Evolutionary conservation across 352 stramenopile species (phyloP).

Genomic region (Phytopythium kandeliae): DNA sequence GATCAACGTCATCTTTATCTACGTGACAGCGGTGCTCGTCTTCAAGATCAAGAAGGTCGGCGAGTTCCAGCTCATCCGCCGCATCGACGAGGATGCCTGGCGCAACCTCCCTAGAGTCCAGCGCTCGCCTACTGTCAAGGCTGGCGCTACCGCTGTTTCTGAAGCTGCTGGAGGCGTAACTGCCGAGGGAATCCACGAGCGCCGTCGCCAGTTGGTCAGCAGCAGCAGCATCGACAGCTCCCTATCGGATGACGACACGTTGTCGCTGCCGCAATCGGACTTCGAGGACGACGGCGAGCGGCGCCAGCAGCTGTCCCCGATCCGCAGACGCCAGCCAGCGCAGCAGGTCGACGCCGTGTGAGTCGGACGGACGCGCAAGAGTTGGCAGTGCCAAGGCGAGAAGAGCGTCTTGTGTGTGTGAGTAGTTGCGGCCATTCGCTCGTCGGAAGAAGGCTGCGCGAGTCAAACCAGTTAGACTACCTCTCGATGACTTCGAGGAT

Average conservation of each 20-base stretch:
- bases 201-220: conserved; percentile 24
- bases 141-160: not conserved
- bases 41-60: conserved; percentile 88
- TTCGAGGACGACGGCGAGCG: conserved; percentile 9
- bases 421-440: no score
- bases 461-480: conserved; percentile 1
- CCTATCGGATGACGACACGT: conserved; percentile 6
- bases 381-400: not conserved
- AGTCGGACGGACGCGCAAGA: not conserved
- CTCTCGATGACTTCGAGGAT: conserved; percentile 26
- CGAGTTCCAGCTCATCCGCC: conserved; percentile 79
- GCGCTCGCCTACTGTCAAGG: conserved; percentile 38
- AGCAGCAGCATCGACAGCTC: conserved; percentile 39
- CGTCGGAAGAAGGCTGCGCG: not conserved
- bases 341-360: conserved; percentile 25
- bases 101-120: conserved; percentile 72
- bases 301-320: conserved; percentile 24
- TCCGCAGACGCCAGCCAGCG: conserved; percentile 25
- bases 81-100: conserved; percentile 72
- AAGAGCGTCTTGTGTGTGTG: not conserved
- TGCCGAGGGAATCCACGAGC: conserved; percentile 6
- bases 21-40: conserved; percentile 79
- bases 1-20: conserved; percentile 89
- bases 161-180: no score
- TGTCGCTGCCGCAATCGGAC: conserved; percentile 4